These are phyloP conservation scores for Isochrysis galbana DNA, from an alignment of 78 protist genomes.

Conservation along the genomic window DNA sequence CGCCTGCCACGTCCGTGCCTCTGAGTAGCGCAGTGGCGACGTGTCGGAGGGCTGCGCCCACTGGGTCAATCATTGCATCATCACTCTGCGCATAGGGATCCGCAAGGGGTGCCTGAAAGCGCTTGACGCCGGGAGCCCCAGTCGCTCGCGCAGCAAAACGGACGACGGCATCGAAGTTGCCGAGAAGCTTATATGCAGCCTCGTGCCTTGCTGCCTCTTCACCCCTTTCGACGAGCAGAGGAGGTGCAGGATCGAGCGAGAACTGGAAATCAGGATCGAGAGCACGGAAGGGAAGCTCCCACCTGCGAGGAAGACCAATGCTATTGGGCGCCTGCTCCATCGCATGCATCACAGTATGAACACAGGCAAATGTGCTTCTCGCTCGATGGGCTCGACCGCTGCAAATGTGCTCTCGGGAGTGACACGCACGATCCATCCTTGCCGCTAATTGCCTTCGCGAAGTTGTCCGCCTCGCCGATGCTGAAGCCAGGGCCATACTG, in stretches of 20 bases:
- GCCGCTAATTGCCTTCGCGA: too few relatives aligned
- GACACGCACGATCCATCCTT: too few relatives aligned
- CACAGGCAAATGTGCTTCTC: too few relatives aligned
- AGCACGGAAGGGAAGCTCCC: too few relatives aligned
- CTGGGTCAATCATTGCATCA: not conserved
- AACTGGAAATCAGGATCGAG: too few relatives aligned
- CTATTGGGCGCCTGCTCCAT: too few relatives aligned
- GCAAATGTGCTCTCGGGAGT: too few relatives aligned
- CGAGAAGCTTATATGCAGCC: not conserved
- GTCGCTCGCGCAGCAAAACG: slow-evolving; percentile 15
- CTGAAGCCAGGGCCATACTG: slow-evolving; percentile 31
- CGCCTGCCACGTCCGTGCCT: not conserved
- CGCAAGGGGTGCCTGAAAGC: not conserved
- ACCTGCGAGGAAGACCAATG: too few relatives aligned
- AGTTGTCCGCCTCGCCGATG: not conserved
- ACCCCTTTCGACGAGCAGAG: not conserved
- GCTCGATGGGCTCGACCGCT: too few relatives aligned
- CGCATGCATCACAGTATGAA: too few relatives aligned
- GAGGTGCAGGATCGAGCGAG: not conserved
- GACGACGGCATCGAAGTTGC: not conserved
- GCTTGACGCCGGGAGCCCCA: not conserved
- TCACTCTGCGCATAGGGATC: not conserved
- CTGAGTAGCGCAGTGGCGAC: not conserved
- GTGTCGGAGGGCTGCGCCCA: not conserved
- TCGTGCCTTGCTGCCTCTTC: not conserved